Evolutionary conservation across 805 yeast genomes (phyloP), one percentile per base, ranked within the genome.

Genomic region (Lipomyces yamanashiensis): DNA sequence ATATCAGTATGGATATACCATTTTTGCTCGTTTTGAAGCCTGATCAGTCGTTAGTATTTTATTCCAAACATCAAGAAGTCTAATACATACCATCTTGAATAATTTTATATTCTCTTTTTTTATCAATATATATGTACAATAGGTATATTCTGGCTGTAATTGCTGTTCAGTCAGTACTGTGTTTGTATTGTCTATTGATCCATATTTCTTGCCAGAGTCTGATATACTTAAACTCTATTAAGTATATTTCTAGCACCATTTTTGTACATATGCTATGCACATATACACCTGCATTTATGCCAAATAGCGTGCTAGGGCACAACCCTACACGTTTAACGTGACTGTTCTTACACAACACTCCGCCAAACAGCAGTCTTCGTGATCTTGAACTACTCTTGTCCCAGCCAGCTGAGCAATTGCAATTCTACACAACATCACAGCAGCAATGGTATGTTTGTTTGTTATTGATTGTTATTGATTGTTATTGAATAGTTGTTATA

Each of bases 1-100:
- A 9, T n/a, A 37, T 10, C 23, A 34, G n/a, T 1, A 8, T 13
- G 21, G 39, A 45, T n/a, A 55, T 21, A 67, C 71, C 71, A 67
- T 19, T 45, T 69, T 69, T 36, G 72, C 72, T 41, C 71, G 61
- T 63, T 67, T 69, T n/a, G 68, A 58, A 28, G 70, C 69, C 71
- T 67, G 52, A 10, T 45, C 5, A 21, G 19, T 50, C 21, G 44
- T 34, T 40, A 41, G 8, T 15, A n/a, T 1, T 50, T 8, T 33
- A 50, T 52, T 3, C 12, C 2, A 7, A 36, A 19, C 36, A n/a
- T 7, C n/a, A 9, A n/a, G 3, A n/a, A 10, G 41, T 5, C 10
- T 12, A 12, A 23, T 17, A 55, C 49, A n/a, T 28, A 54, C 58
- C 58, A 54, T 54, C 19, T 19, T 36, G 54, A 15, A 23, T 33